These are phyloP conservation scores for Fusarium hainanense DNA, from an alignment of 2,329 filamentous ascomycete genomes.

Conservation along the genomic window DNA sequence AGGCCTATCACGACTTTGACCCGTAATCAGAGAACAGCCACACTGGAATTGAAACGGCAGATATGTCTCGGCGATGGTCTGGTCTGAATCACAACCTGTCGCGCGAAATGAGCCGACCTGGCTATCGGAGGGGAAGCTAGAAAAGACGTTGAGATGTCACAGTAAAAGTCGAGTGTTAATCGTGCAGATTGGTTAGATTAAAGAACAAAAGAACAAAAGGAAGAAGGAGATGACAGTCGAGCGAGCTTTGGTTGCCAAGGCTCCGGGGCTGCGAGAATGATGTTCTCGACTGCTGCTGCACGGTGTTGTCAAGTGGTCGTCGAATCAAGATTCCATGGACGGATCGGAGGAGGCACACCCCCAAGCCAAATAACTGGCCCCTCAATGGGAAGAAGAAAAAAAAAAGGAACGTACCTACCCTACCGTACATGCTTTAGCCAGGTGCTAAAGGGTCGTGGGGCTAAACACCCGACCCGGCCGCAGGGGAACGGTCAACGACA, in stretches of 20 bases:
- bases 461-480: slow-evolving; percentile 24
- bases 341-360: slow-evolving; percentile 36
- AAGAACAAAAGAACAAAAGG: slow-evolving; percentile 1
- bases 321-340: slow-evolving; percentile 45
- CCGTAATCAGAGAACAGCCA: slow-evolving; percentile 1
- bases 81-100: slow-evolving; percentile 22
- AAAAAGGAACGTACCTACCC: slow-evolving; percentile 15
- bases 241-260: slow-evolving; percentile 14
- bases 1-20: not conserved
- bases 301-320: slow-evolving; percentile 42
- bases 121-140: slow-evolving; percentile 9
- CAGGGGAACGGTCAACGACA: slow-evolving; percentile 27
- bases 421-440: not conserved
- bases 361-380: slow-evolving; percentile 29
- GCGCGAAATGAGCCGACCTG: slow-evolving; percentile 31
- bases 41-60: slow-evolving; percentile 33
- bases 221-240: slow-evolving; percentile 3
- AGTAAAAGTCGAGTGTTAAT: not conserved
- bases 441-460: slow-evolving; percentile 39
- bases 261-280: slow-evolving; percentile 2
- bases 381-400: slow-evolving; percentile 19
- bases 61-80: slow-evolving; percentile 34
- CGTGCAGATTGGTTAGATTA: not conserved
- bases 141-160: slow-evolving; percentile 18
- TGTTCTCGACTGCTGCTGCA: slow-evolving; percentile 23